Base-by-base conservation (phyloP, 306 rosid genomes). In the Lathyrus sativus region DNA sequence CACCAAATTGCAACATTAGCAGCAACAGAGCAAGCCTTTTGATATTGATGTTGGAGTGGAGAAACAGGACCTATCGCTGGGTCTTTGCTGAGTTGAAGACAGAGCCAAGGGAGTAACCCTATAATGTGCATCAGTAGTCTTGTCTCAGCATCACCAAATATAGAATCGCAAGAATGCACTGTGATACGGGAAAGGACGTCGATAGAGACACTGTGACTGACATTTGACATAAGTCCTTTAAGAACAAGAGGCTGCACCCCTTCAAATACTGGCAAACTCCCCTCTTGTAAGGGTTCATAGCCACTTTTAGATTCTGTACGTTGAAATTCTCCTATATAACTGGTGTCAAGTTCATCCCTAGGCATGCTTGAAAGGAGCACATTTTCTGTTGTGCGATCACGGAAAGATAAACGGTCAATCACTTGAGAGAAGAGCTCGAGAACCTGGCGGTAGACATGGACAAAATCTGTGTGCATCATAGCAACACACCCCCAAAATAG, bases 331-430 rank as follows among this genome's bases (percentile, higher is more conserved):
- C 87, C 86, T 66, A 85, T 54, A 73, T 87, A 95, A 66, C 74
- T 35, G 12, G 66, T 62, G 75, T 87, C 92, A 54, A 79, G 82
- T 82, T 91, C 99, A 75, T 95, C 97, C 48, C 97, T 83, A 60
- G 99, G 99, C 97, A 95, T 88, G 84, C 99, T 95, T 28, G 99
- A 95, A 77, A 91, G 97, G 48, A 95, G 97, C 65, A 95, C 99
- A 77, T 90, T 95, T 83, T 95, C 99, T 26, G 97, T 95, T 61
- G 97, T 95, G 79, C 88, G 85, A 63, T 95, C 99, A 35, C 91
- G 84, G 78, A 95, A 95, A 15, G 97, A 85, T 81, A 95, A 76
- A 5, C 99, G 89, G 65, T 95, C 99, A 80, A 95, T 95, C 80
- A 95, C 97, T 3, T 79, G 95, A 9, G 97, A 88, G 81, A 95